These are phyloP conservation scores for Aspergillus piperis DNA, from an alignment of 2,329 filamentous ascomycete genomes.

Conservation along the genomic window DNA sequence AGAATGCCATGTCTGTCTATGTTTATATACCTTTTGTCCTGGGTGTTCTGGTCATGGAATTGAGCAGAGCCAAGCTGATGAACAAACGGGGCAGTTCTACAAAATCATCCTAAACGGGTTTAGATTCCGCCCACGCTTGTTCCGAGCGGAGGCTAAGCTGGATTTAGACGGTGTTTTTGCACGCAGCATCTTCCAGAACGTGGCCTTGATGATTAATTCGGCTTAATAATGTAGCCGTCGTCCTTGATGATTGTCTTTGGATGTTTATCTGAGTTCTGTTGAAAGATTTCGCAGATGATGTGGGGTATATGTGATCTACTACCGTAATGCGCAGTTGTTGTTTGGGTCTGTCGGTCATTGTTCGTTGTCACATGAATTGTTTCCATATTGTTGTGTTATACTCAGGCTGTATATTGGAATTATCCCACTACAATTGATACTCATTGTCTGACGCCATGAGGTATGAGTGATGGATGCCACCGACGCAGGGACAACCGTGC, in stretches of 20 bases:
- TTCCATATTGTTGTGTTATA: too few species aligned
- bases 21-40: background rate
- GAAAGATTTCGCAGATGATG: too few species aligned
- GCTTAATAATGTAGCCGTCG: background rate
- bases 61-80: background rate
- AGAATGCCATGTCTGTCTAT: background rate
- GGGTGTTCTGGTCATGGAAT: background rate
- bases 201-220: background rate
- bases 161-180: background rate
- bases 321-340: too few species aligned
- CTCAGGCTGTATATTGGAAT: too few species aligned
- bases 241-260: background rate
- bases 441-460: too few species aligned
- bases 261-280: background rate
- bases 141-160: background rate
- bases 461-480: too few species aligned
- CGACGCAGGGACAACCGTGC: too few species aligned
- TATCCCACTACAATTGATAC: background rate
- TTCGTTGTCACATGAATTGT: background rate
- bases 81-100: background rate
- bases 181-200: background rate
- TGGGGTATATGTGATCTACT: background rate
- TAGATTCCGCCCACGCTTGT: slow-evolving; percentile 1
- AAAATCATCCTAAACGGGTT: background rate
- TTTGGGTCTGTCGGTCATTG: background rate